Evolutionary conservation across 192 early-diverging fungal species (phyloP).

Genomic region (Coemansia aciculifera): DNA sequence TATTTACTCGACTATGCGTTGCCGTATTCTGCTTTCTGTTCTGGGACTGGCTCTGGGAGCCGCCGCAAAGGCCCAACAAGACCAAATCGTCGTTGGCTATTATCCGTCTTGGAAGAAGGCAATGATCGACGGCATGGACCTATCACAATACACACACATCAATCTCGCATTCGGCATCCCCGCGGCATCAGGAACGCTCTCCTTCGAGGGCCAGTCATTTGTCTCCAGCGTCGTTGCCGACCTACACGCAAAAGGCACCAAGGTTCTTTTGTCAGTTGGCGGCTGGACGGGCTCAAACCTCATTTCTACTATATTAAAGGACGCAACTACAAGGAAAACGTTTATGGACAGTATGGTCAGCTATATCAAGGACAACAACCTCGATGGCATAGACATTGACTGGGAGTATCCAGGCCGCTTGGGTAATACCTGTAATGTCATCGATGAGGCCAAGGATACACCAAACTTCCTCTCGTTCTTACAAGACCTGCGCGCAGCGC

Average conservation of each 20-base stretch:
- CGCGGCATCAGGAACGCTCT: conserved; percentile 22
- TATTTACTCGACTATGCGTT: not conserved
- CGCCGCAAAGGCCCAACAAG: not conserved
- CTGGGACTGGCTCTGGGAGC: conserved; percentile 7
- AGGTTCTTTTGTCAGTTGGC: conserved; percentile 65
- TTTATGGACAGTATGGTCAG: conserved; percentile 54
- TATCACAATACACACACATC: conserved; percentile 62
- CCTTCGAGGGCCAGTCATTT: conserved; percentile 27
- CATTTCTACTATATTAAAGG: conserved; percentile 33
- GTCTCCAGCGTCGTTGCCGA: conserved; percentile 36
- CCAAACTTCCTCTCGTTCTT: conserved; percentile 64
- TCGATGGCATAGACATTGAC: conserved; percentile 76
- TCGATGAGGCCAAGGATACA: conserved; percentile 60
- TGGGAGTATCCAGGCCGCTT: conserved; percentile 64
- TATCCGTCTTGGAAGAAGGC: conserved; percentile 25
- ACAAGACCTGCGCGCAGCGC: conserved; percentile 56
- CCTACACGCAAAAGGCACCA: conserved; percentile 54
- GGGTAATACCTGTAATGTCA: conserved; percentile 32
- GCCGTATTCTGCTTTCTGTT: not conserved
- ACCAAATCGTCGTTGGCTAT: conserved; percentile 28
- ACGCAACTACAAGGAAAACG: conserved; percentile 14
- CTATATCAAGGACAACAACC: conserved; percentile 53
- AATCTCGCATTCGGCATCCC: conserved; percentile 64
- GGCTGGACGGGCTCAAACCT: conserved; percentile 64
- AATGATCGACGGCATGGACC: conserved; percentile 19